A percentile compares a stretch with the other conserved stretches of the same genome.
Evolutionary conservation across 371 early-diverging fungal species (phyloP).

Genomic region (Lichtheimia ornata): DNA sequence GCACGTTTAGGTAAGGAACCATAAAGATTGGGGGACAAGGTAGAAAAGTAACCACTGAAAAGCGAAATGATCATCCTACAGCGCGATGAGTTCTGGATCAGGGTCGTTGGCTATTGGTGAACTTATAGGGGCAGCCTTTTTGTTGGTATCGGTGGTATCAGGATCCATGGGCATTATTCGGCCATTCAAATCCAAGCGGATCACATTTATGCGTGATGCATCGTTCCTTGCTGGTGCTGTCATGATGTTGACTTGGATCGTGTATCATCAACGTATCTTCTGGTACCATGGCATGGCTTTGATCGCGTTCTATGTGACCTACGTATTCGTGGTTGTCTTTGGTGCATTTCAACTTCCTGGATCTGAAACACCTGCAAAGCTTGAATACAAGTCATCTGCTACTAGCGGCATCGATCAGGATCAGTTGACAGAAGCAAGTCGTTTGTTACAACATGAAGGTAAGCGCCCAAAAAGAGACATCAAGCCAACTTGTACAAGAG

Average conservation of each 20-base stretch:
- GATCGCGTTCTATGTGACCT: constrained; percentile 54
- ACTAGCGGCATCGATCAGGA: constrained; percentile 25
- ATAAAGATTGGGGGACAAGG: no score
- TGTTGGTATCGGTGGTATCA: constrained; percentile 73
- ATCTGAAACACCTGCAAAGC: constrained; percentile 24
- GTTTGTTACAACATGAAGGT: constrained; percentile 20
- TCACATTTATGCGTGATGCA: constrained; percentile 74
- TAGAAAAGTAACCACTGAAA: no score
- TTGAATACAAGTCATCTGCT: constrained; percentile 29
- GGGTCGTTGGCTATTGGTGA: constrained; percentile 83
- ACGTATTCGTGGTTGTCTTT: constrained; percentile 58
- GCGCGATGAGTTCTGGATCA: constrained; percentile 71
- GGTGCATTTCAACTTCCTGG: constrained; percentile 35
- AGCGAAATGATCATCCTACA: constrained; percentile 10
- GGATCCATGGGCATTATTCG: constrained; percentile 74
- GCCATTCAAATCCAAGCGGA: constrained; percentile 62
- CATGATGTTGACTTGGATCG: constrained; percentile 60
- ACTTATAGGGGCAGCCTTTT: constrained; percentile 79
- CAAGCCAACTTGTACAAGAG: background rate
- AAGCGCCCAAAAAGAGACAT: background rate
- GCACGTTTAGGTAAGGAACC: constrained; percentile 58
- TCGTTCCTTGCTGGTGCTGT: constrained; percentile 71
- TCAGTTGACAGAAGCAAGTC: constrained; percentile 31
- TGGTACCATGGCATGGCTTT: constrained; percentile 62
- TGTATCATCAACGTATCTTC: constrained; percentile 60